These are phyloP conservation scores for Nicotiana attenuata DNA, from an alignment of 257 asterid species.

Conservation along the genomic window DNA sequence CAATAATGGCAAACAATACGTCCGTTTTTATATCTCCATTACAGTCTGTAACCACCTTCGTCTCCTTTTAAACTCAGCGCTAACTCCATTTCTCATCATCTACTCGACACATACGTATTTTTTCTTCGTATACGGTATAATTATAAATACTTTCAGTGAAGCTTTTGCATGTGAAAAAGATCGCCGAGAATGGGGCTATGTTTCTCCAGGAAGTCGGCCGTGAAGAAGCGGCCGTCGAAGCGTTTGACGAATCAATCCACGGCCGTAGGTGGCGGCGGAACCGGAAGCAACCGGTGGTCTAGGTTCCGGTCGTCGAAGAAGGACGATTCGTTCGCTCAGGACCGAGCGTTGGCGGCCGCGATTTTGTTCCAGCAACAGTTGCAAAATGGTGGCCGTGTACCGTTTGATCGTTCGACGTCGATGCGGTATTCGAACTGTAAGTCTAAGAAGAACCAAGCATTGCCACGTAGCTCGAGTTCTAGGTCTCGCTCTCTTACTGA, in stretches of 20 bases:
- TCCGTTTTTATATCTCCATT: no score
- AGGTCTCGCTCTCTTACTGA: constrained; percentile 79
- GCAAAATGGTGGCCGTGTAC: constrained; percentile 38
- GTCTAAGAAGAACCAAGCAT: constrained; percentile 41
- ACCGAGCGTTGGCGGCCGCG: constrained; percentile 83
- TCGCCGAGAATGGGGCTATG: constrained; percentile 60
- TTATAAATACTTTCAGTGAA: neutral
- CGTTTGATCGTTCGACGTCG: constrained; percentile 82
- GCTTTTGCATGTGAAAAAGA: constrained; percentile 6
- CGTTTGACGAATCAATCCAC: constrained; percentile 35
- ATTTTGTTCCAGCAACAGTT: constrained; percentile 79
- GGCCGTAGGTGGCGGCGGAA: constrained; percentile 33
- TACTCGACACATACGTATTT: no score
- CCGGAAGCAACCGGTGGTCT: constrained; percentile 60
- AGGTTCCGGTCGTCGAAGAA: constrained; percentile 58
- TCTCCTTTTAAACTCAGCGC: no score
- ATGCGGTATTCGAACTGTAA: constrained; percentile 50
- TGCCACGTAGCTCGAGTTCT: constrained; percentile 83
- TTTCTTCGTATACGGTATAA: no score
- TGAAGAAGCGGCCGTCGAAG: constrained; percentile 42
- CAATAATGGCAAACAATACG: no score
- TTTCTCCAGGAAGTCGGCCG: constrained; percentile 48
- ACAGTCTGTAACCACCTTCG: no score
- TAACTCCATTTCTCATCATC: no score
- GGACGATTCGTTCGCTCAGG: constrained; percentile 61